Evolutionary conservation across 345 rosid species (phyloP).

Genomic region (Eucalyptus curtisii): DNA sequence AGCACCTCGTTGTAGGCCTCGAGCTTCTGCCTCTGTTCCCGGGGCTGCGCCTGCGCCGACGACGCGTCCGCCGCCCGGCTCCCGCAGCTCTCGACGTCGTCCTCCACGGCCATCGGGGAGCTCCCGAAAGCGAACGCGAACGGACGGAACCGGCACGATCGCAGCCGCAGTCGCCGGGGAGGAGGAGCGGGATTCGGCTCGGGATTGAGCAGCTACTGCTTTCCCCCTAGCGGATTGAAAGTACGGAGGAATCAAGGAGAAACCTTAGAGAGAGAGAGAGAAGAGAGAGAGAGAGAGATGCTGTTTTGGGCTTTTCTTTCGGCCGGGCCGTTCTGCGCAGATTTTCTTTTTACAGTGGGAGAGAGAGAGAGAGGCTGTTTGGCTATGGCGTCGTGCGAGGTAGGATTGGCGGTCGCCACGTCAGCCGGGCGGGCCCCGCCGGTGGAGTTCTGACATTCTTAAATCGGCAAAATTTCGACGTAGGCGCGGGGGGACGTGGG

Average conservation of each 20-base stretch:
- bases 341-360: neutral
- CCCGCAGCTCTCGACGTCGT: constrained; percentile 82
- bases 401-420: neutral
- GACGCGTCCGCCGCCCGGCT: constrained; percentile 64
- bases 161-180: neutral
- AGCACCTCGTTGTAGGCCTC: constrained; percentile 81
- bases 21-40: constrained; percentile 67
- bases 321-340: neutral
- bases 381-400: neutral
- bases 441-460: neutral
- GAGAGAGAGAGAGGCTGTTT: neutral
- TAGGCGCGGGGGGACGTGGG: neutral
- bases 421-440: neutral
- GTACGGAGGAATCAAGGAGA: neutral
- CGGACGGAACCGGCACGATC: neutral
- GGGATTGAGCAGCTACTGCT: neutral
- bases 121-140: neutral
- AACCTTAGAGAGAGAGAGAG: neutral
- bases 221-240: neutral
- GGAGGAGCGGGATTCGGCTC: neutral
- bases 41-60: constrained; percentile 36
- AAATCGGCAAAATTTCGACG: neutral
- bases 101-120: constrained; percentile 64
- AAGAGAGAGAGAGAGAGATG: neutral
- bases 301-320: neutral